A percentile compares a stretch with the other conserved stretches of the same genome.
phyloP scores from a whole-genome alignment of 2,329 filamentous ascomycete genomes.

The Cladophialophora bantiana region DNA sequence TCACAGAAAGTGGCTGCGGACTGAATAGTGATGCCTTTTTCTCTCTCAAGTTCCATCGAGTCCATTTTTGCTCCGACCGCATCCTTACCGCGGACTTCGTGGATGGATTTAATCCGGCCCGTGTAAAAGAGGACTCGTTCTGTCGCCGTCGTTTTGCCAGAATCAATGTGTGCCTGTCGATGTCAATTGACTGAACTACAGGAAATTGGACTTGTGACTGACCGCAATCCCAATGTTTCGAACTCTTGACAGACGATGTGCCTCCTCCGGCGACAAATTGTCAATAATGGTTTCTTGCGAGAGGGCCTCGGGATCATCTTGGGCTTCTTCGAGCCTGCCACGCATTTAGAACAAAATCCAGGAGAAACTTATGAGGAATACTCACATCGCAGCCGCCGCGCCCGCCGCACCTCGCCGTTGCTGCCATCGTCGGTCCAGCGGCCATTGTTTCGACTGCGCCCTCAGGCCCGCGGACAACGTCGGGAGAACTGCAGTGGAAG shows the following conservation, averaged over 20 bases:
- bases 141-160: slow-evolving; percentile 94
- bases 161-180: slow-evolving; percentile 89
- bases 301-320: slow-evolving; percentile 61
- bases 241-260: slow-evolving; percentile 76
- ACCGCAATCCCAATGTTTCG: slow-evolving; percentile 99
- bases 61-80: slow-evolving; percentile 99
- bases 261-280: slow-evolving; percentile 81
- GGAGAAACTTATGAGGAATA: slow-evolving; percentile 10
- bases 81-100: slow-evolving; percentile 95
- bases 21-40: slow-evolving; percentile 99
- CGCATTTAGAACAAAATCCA: slow-evolving; percentile 1
- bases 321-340: slow-evolving; percentile 63
- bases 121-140: slow-evolving; percentile 99
- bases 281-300: slow-evolving; percentile 73
- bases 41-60: slow-evolving; percentile 97
- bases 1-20: slow-evolving; percentile 98
- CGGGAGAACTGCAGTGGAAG: slow-evolving; percentile 32
- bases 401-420: slow-evolving; percentile 53
- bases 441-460: slow-evolving; percentile 38
- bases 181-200: slow-evolving; percentile 19
- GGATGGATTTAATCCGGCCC: slow-evolving; percentile 93
- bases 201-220: slow-evolving; percentile 41
- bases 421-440: slow-evolving; percentile 51
- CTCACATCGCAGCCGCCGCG: slow-evolving; percentile 55
- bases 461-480: slow-evolving; percentile 10